Evolutionary conservation across 768 basidiomycete species (phyloP), one percentile per base, ranked within the genome.

Genomic region (Symmetrospora coprosmae): DNA sequence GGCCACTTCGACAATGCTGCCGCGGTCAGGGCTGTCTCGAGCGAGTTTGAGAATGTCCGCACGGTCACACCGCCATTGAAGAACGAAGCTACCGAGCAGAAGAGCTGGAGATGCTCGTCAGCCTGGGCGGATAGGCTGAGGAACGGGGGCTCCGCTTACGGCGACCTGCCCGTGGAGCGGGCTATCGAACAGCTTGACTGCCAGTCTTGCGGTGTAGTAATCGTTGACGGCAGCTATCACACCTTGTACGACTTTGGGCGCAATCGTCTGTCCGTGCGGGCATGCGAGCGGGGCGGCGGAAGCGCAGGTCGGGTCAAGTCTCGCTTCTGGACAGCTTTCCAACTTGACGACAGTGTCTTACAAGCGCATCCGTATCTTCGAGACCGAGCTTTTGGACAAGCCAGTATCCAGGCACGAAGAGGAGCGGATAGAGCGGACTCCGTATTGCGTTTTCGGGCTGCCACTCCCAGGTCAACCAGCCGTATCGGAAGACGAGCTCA

Each of bases 391-490:
- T 62, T 64, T 82, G 82, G 49, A 96, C 69, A 0, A 81, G 25
- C 80, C 81, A 83, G 68, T 86, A 96, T 9, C 85, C 69, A 0
- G 86, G 85, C 27, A 86, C 75, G 67, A 88, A 94, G 34, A 91
- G 66, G 17, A 80, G 78, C 17, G 91, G 88, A 72, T 88, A 92
- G 48, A 85, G 52, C 62, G 87, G 79, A 68, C 84, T 86, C 51
- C 88, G 80, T 67, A 90, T 82, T 5, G 87, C 86, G 14, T 71
- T 71, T 1, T 66, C 55, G 46, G 68, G 66, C 17, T 64, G 74
- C 94, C 94, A 99, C 75, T 99, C 94, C 94, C 94, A 99, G 23
- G 91, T 96, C 39, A 89, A 76, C 66, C 83, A 78, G 1, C 90
- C 92, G 73, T 88, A 88, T 45, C 90, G 89, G 71, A 87, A 97